Evolutionary conservation across 2,329 filamentous ascomycete genomes (phyloP), one percentile per base, ranked within the genome.

Genomic region (Calonectria hawksworthii): DNA sequence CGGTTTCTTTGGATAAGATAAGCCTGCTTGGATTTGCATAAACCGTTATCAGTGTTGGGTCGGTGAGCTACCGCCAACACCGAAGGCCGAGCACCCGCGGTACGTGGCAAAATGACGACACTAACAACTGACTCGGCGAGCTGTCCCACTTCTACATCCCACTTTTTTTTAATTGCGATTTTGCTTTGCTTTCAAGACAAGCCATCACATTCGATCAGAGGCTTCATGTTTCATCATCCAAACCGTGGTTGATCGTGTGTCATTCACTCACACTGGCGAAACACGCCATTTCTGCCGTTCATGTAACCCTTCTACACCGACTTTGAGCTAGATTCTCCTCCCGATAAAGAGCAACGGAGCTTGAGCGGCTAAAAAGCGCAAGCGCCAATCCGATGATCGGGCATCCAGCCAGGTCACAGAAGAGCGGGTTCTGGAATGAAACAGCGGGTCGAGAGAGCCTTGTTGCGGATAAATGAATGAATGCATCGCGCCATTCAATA

Each of bases 71-170:
- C n/a, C 56, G 36, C 34, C 23, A 10, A 41, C 34, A 41, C 23
- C 34, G 36, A 28, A 61, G 56, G 23, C 56, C 56, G 56, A 41
- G 56, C 36, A 28, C 14, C 56, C 56, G 14, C 56, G 34, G 56
- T 63, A 63, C 56, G 56, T 63, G 56, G 56, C 56, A 41, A 63
- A 36, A 63, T 63, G 34, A 63, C 36, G 56, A 41, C 56, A 63
- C 34, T 61, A 61, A n/a, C 34, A 61, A n/a, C 34, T 63, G 11
- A 38, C 56, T 61, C 34, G 56, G 56, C n/a, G 34, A 26, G 34
- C 34, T 38, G 56, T 63, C 56, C 56, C 56, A 61, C 56, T 61
- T 61, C 16, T 38, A 38, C 30, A 61, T 61, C 14, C 56, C 56
- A 63, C 56, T 63, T 63, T 63, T 63, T 63, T 63, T 56, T n/a